Conservation (phyloP, 2,329 filamentous ascomycete genomes). For the Xylariales sp. region DNA sequence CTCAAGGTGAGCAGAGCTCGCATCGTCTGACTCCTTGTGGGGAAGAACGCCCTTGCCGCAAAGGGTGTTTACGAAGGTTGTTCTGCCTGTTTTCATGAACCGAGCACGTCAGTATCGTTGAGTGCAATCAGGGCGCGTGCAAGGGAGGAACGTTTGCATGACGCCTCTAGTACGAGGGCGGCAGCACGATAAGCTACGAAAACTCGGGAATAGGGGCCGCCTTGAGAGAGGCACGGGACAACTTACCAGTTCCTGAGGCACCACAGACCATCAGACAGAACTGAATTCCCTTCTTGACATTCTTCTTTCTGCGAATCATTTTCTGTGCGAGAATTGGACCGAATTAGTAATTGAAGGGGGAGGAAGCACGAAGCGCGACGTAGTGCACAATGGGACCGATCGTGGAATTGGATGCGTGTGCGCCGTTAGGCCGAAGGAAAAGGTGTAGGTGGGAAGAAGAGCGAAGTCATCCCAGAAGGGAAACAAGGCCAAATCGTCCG, state of each 20-base stretch:
- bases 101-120: constrained; percentile 9
- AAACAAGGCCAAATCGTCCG: too few species aligned
- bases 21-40: constrained; percentile 91
- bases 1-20: constrained; percentile 82
- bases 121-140: constrained; percentile 5
- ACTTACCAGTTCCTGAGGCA: constrained; percentile 93
- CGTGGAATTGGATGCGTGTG: too few species aligned
- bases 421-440: too few species aligned
- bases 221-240: too few species aligned
- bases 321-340: constrained; percentile 50
- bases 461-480: too few species aligned
- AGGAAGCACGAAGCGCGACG: not conserved
- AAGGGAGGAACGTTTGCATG: too few species aligned
- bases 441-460: too few species aligned
- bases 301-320: constrained; percentile 99
- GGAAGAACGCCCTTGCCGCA: constrained; percentile 90
- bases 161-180: too few species aligned
- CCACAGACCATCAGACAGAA: constrained; percentile 99
- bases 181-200: too few species aligned
- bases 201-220: too few species aligned
- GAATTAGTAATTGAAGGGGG: constrained; percentile 3
- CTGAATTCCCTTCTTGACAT: constrained; percentile 99
- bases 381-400: not conserved
- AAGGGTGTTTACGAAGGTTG: constrained; percentile 98
- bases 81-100: constrained; percentile 62